phyloP scores from a whole-genome alignment of 352 stramenopile species.

The Globisporangium uncinulatum region DNA sequence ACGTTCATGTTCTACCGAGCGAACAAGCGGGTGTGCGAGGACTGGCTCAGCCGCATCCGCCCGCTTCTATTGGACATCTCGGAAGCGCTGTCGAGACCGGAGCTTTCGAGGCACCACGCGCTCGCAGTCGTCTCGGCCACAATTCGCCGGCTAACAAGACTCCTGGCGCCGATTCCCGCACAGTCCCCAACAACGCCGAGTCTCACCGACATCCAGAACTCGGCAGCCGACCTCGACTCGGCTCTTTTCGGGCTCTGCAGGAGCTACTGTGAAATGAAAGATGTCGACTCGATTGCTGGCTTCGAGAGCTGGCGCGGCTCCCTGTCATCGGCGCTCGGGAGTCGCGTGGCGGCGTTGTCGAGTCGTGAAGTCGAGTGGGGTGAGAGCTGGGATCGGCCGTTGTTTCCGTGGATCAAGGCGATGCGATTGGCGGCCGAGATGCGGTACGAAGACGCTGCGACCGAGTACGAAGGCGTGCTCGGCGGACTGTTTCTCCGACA shows the following conservation, averaged over 20 bases:
- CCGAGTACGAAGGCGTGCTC: conserved; percentile 37
- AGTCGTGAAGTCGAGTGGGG: conserved; percentile 9
- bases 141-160: conserved; percentile 30
- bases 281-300: conserved; percentile 43
- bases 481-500: neutral
- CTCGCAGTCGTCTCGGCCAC: conserved; percentile 30
- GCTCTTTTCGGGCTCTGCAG: conserved; percentile 39
- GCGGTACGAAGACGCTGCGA: conserved; percentile 58
- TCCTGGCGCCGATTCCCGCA: conserved; percentile 17
- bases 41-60: conserved; percentile 63
- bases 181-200: conserved; percentile 13
- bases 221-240: conserved; percentile 36
- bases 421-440: conserved; percentile 44
- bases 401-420: conserved; percentile 37
- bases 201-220: conserved; percentile 22
- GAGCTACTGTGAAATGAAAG: conserved; percentile 42
- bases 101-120: conserved; percentile 37
- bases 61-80: conserved; percentile 46
- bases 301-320: conserved; percentile 35
- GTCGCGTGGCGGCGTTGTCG: conserved; percentile 12
- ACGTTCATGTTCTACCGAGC: conserved; percentile 47
- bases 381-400: conserved; percentile 12
- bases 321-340: conserved; percentile 24
- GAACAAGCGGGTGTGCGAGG: conserved; percentile 63
- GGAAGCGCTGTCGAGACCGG: conserved; percentile 15